Evolutionary conservation across 352 stramenopile genomes (phyloP).

Genomic region (Globisporangium nodosum): DNA sequence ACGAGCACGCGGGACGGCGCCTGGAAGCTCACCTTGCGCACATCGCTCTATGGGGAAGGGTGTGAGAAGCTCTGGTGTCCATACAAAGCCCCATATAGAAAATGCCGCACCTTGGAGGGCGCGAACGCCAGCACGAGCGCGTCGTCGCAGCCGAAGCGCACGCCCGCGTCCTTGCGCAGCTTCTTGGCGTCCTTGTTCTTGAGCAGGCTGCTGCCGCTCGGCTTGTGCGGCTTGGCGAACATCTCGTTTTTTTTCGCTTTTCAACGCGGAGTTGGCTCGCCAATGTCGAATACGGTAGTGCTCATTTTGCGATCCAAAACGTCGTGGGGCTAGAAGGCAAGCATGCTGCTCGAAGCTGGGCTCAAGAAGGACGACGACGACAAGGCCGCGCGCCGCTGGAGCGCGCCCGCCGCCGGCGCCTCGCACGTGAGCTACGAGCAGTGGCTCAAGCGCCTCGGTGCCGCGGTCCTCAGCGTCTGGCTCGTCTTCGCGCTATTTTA

Average conservation of each 20-base stretch:
- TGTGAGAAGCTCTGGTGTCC: too few relatives aligned
- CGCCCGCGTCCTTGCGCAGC: constrained; percentile 52
- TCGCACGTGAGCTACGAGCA: constrained; percentile 42
- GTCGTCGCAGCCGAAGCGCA: constrained; percentile 31
- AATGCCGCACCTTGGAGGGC: constrained; percentile 28
- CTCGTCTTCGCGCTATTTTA: constrained; percentile 57
- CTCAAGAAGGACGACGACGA: constrained; percentile 51
- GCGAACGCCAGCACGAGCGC: constrained; percentile 31
- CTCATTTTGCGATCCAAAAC: background rate
- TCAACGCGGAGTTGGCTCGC: background rate
- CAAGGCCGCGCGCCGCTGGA: constrained; percentile 29
- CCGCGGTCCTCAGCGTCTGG: constrained; percentile 51
- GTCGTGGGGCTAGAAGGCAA: background rate
- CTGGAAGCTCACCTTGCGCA: constrained; percentile 79
- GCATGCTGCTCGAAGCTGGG: constrained; percentile 58
- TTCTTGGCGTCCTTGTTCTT: constrained; percentile 87
- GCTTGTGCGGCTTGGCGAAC: constrained; percentile 77
- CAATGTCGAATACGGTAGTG: background rate
- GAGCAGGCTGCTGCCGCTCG: constrained; percentile 72
- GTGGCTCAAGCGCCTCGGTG: constrained; percentile 53
- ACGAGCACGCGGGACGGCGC: constrained; percentile 68
- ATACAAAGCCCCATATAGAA: background rate
- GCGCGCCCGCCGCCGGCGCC: constrained; percentile 3
- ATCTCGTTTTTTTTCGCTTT: constrained; percentile 23
- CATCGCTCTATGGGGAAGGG: constrained; percentile 14